Evolutionary conservation across 257 asterid genomes (phyloP).

Genomic region (Linaria vulgaris): DNA sequence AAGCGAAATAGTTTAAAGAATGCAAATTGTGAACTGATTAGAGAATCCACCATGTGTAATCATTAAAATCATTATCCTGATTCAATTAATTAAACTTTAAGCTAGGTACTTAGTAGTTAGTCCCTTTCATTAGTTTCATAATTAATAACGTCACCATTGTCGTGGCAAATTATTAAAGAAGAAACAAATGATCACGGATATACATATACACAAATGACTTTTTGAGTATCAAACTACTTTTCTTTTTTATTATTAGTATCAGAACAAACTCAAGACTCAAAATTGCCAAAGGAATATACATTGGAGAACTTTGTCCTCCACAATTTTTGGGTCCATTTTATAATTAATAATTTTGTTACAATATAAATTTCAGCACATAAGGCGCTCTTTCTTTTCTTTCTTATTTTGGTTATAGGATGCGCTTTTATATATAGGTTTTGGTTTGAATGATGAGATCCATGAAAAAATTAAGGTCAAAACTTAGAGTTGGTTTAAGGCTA

Average conservation of each 20-base stretch:
- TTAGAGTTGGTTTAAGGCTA: too few species aligned
- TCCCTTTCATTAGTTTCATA: conserved; percentile 41
- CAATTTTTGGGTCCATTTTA: neutral
- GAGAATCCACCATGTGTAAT: conserved; percentile 37
- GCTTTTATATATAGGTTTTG: too few species aligned
- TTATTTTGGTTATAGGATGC: too few species aligned
- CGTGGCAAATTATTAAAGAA: conserved; percentile 26
- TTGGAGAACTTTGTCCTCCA: too few species aligned
- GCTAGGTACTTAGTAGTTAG: conserved; percentile 44
- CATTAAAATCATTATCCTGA: conserved; percentile 49
- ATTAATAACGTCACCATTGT: conserved; percentile 40
- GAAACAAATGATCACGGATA: neutral
- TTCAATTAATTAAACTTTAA: conserved; percentile 35
- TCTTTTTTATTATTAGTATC: neutral
- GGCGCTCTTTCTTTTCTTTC: too few species aligned
- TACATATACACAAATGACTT: neutral
- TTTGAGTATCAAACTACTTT: too few species aligned
- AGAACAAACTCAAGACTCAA: neutral
- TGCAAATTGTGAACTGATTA: conserved; percentile 17
- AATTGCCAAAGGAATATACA: neutral
- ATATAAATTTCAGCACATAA: too few species aligned
- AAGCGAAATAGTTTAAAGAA: conserved; percentile 19
- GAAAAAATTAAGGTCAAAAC: too few species aligned
- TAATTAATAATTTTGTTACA: too few species aligned
- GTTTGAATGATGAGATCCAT: too few species aligned